Conservation (phyloP, 139 green algal genomes). For the Auxenochlorella pyrenoidosa region DNA sequence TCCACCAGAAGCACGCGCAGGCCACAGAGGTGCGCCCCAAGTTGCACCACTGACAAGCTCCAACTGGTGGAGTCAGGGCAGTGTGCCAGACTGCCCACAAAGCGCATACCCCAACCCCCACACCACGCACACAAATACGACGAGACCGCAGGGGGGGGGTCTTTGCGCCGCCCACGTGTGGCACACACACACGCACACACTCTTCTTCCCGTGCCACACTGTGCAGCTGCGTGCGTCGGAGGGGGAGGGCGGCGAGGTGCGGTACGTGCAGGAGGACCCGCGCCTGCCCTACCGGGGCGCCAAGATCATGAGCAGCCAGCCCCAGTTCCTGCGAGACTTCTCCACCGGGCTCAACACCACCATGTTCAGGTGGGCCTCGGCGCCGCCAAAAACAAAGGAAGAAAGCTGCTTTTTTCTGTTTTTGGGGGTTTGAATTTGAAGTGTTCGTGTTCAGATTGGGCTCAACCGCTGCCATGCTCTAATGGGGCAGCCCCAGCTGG, state of each 20-base stretch:
- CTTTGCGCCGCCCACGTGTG: no score
- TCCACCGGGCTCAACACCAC: slow-evolving; percentile 40
- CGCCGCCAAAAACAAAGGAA: no score
- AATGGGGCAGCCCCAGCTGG: no score
- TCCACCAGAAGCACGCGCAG: slow-evolving; percentile 45
- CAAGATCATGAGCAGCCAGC: slow-evolving; percentile 50
- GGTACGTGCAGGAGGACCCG: slow-evolving; percentile 25
- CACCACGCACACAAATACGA: no score
- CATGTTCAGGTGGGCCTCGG: slow-evolving; percentile 24
- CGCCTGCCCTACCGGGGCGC: slow-evolving; percentile 24
- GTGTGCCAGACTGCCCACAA: no score
- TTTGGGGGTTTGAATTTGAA: no score
- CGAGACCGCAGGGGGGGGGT: no score
- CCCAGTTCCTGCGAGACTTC: slow-evolving; percentile 23
- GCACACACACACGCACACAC: neutral
- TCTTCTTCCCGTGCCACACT: neutral
- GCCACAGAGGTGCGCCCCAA: slow-evolving; percentile 38
- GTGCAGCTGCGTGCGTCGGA: slow-evolving; percentile 27
- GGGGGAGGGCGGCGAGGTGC: neutral
- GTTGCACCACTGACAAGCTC: neutral
- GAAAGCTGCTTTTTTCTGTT: no score
- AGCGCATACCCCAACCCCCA: no score
- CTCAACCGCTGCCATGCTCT: no score
- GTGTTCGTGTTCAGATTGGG: no score
- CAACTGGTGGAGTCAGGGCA: no score